Evolutionary conservation across 208 protist genomes (phyloP).

Genomic region (Trypanosomatidae sp.): DNA sequence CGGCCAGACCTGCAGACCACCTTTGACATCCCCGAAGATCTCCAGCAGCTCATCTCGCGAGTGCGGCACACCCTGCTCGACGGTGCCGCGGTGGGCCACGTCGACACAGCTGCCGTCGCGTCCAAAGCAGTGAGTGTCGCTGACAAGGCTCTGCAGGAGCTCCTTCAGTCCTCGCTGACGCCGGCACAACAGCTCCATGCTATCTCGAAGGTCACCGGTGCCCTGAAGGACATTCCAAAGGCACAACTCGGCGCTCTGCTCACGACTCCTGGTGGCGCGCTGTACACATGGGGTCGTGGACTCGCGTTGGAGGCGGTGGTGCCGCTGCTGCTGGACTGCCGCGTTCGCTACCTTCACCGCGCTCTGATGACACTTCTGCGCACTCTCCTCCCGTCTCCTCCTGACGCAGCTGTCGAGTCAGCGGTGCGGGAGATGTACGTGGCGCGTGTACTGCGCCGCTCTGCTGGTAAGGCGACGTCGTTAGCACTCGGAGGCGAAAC

Average conservation of each 20-base stretch:
- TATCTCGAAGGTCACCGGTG: constrained; percentile 64
- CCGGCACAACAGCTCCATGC: constrained; percentile 70
- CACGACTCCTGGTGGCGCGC: constrained; percentile 3
- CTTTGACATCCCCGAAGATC: too few relatives aligned
- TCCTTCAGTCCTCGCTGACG: constrained; percentile 42
- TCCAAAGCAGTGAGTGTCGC: constrained; percentile 32
- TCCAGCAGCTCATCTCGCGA: too few relatives aligned
- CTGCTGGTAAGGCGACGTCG: too few relatives aligned
- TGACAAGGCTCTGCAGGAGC: constrained; percentile 38
- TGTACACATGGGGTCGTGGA: constrained; percentile 8
- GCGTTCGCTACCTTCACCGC: constrained; percentile 83
- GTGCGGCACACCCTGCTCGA: too few relatives aligned
- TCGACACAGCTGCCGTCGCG: constrained; percentile 3
- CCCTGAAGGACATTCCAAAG: constrained; percentile 41
- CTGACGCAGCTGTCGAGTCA: constrained; percentile 6
- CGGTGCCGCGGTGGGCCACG: too few relatives aligned
- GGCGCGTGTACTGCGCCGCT: constrained; percentile 13
- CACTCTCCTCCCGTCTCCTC: constrained; percentile 12
- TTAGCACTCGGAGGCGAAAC: background rate
- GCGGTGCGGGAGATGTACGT: constrained; percentile 21
- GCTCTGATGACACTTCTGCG: constrained; percentile 71
- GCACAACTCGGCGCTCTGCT: constrained; percentile 4
- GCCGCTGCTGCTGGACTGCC: constrained; percentile 73
- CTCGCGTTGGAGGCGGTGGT: constrained; percentile 58
- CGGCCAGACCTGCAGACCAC: too few relatives aligned